A percentile compares a stretch with the other conserved stretches of the same genome.
Evolutionary conservation across 2,329 filamentous ascomycete species (phyloP).

Genomic region (Ceratocystis cubensis): DNA sequence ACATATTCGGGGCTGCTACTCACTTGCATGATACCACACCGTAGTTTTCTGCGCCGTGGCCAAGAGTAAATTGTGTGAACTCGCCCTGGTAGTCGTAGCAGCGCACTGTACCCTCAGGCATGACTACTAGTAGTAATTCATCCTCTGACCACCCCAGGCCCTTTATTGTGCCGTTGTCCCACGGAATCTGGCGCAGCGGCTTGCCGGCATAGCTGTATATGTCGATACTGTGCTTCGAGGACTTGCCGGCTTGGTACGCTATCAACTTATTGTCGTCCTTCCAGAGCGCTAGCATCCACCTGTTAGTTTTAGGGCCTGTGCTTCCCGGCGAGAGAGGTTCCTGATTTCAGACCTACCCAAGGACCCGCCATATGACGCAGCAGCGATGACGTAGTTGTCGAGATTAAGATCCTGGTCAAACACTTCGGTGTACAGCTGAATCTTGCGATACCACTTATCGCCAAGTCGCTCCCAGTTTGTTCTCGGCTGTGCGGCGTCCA

Average conservation of each 20-base stretch:
- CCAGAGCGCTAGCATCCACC: conserved; percentile 54
- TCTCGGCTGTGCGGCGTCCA: conserved; percentile 54
- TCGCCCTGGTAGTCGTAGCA: conserved; percentile 90
- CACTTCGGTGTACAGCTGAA: conserved; percentile 80
- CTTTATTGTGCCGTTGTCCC: conserved; percentile 80
- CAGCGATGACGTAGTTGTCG: conserved; percentile 83
- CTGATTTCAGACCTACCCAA: conserved; percentile 50
- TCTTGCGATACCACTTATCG: conserved; percentile 89
- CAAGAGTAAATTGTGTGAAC: conserved; percentile 86
- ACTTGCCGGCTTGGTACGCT: conserved; percentile 58
- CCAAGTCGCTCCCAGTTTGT: conserved; percentile 91
- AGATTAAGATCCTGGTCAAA: conserved; percentile 91
- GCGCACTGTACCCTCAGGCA: conserved; percentile 77
- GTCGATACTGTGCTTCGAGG: conserved; percentile 73
- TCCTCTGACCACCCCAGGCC: conserved; percentile 94
- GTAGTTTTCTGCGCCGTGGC: conserved; percentile 76
- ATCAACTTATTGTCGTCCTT: conserved; percentile 78
- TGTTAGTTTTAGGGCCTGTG: not conserved
- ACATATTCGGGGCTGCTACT: conserved; percentile 15
- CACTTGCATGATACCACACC: conserved; percentile 72
- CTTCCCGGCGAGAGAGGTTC: conserved; percentile 4
- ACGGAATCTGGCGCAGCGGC: conserved; percentile 71
- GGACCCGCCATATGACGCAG: conserved; percentile 86
- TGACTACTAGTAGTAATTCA: conserved; percentile 78
- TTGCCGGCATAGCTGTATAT: conserved; percentile 90